A percentile compares a stretch with the other conserved stretches of the same genome.
phyloP scores from a whole-genome alignment of 2,329 filamentous ascomycete species.

The Alternaria brassicae region DNA sequence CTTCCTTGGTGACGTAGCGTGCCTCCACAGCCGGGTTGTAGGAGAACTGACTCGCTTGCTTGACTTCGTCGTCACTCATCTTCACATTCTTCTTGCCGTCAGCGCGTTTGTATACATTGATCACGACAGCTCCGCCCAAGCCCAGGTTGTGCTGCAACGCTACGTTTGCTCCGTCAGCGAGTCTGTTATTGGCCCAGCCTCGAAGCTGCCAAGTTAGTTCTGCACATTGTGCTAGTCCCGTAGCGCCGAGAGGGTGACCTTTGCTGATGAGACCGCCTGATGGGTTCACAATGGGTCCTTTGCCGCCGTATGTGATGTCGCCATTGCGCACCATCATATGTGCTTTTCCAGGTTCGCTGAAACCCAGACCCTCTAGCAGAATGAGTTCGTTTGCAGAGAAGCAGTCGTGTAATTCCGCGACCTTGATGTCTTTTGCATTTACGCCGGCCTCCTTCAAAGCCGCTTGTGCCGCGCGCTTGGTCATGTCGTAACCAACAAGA shows the following conservation, averaged over 20 bases:
- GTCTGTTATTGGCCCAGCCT: slow-evolving; percentile 92
- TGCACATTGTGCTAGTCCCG: slow-evolving; percentile 90
- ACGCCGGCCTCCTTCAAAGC: slow-evolving; percentile 77
- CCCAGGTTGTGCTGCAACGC: slow-evolving; percentile 93
- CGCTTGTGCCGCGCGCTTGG: slow-evolving; percentile 68
- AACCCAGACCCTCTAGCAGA: slow-evolving; percentile 81
- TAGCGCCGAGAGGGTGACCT: slow-evolving; percentile 91
- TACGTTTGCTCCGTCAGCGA: slow-evolving; percentile 69
- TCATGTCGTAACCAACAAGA: slow-evolving; percentile 89
- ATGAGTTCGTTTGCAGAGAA: slow-evolving; percentile 96
- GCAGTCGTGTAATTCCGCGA: slow-evolving; percentile 94
- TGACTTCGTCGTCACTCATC: slow-evolving; percentile 70
- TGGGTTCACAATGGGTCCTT: slow-evolving; percentile 80
- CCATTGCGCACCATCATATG: slow-evolving; percentile 87
- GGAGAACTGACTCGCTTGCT: slow-evolving; percentile 70
- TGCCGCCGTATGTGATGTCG: slow-evolving; percentile 88
- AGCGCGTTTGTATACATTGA: slow-evolving; percentile 84
- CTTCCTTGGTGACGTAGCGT: slow-evolving; percentile 80
- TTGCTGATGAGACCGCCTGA: slow-evolving; percentile 94
- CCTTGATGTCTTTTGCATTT: slow-evolving; percentile 71
- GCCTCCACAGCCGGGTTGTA: slow-evolving; percentile 93
- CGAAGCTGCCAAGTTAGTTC: slow-evolving; percentile 94
- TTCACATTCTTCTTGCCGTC: slow-evolving; percentile 72
- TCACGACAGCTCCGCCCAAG: slow-evolving; percentile 86
- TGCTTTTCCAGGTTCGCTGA: slow-evolving; percentile 79